These are phyloP conservation scores for Epichloe brachyelytri DNA, from an alignment of 2,329 filamentous ascomycete genomes.

Conservation along the genomic window DNA sequence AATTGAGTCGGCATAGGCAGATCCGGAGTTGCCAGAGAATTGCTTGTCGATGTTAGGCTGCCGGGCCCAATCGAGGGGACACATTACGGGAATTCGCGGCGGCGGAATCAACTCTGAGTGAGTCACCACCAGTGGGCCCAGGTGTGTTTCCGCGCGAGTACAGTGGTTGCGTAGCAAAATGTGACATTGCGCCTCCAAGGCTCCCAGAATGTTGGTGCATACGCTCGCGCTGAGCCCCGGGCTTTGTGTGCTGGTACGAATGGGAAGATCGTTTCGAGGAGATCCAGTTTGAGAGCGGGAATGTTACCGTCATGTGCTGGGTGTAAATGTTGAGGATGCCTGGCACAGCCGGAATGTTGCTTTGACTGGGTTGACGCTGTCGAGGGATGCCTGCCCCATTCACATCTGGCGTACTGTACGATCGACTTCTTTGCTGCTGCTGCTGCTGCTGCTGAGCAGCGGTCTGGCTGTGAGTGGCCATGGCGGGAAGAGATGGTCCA, in stretches of 20 bases:
- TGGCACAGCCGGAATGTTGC: slow-evolving; percentile 55
- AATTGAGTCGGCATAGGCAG: slow-evolving; percentile 57
- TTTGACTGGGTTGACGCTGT: slow-evolving; percentile 40
- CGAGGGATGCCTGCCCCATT: slow-evolving; percentile 53
- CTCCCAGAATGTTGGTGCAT: slow-evolving; percentile 35
- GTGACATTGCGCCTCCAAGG: slow-evolving; percentile 38
- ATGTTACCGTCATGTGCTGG: slow-evolving; percentile 49
- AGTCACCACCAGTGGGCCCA: slow-evolving; percentile 19
- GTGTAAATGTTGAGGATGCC: slow-evolving; percentile 59
- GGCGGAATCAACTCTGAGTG: slow-evolving; percentile 26
- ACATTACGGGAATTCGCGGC: slow-evolving; percentile 29
- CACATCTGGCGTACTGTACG: slow-evolving; percentile 92
- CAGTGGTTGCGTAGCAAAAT: slow-evolving; percentile 43
- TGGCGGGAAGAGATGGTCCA: slow-evolving; percentile 67
- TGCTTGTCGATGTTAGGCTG: slow-evolving; percentile 14
- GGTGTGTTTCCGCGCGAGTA: slow-evolving; percentile 36
- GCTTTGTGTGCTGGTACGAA: slow-evolving; percentile 57
- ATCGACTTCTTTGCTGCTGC: slow-evolving; percentile 62
- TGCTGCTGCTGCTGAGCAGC: slow-evolving; percentile 31
- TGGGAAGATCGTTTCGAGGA: slow-evolving; percentile 54
- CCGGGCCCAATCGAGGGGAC: slow-evolving; percentile 31
- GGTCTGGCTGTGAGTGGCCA: slow-evolving; percentile 44
- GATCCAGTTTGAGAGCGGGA: slow-evolving; percentile 70
- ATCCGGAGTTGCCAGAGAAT: slow-evolving; percentile 32
- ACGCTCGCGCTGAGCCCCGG: slow-evolving; percentile 52